These are phyloP conservation scores for Aspergillus ruber DNA, from an alignment of 2,329 filamentous ascomycete genomes.

Conservation along the genomic window DNA sequence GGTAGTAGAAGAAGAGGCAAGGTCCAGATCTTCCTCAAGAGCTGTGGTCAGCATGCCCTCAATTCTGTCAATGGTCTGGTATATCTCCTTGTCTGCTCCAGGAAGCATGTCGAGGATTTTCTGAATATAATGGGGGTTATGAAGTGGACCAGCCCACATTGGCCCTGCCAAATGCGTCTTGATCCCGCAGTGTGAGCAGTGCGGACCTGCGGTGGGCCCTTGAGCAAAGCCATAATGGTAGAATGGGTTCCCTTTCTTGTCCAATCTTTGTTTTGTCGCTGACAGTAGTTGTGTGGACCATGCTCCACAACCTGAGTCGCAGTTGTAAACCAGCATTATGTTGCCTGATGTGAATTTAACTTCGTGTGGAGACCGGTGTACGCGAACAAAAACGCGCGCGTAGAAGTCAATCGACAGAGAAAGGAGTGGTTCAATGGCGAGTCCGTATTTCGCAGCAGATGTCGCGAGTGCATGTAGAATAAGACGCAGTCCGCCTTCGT, in stretches of 20 bases:
- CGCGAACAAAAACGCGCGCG: slow-evolving; percentile 75
- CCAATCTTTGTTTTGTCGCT: slow-evolving; percentile 58
- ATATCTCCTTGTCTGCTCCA: slow-evolving; percentile 59
- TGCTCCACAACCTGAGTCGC: slow-evolving; percentile 83
- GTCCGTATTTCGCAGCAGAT: slow-evolving; percentile 75
- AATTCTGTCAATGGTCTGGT: slow-evolving; percentile 73
- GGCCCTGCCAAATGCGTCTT: slow-evolving; percentile 85
- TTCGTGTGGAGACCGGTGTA: slow-evolving; percentile 70
- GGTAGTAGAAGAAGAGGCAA: slow-evolving; percentile 11
- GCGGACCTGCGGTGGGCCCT: slow-evolving; percentile 59
- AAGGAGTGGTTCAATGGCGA: slow-evolving; percentile 82
- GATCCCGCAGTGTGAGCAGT: slow-evolving; percentile 76
- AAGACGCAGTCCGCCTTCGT: slow-evolving; percentile 82
- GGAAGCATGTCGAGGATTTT: slow-evolving; percentile 69
- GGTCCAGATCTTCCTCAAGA: slow-evolving; percentile 60
- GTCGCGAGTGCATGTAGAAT: slow-evolving; percentile 77
- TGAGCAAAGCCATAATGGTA: slow-evolving; percentile 74
- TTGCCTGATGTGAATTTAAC: slow-evolving; percentile 89
- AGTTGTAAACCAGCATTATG: slow-evolving; percentile 89
- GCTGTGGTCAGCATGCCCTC: slow-evolving; percentile 89
- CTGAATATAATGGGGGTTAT: slow-evolving; percentile 76
- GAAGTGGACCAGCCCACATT: slow-evolving; percentile 89
- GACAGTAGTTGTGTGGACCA: slow-evolving; percentile 79
- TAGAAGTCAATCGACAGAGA: slow-evolving; percentile 97
- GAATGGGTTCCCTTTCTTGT: slow-evolving; percentile 64